Base-by-base conservation (phyloP, 1,284 basidiomycete species). In the Leccinum fallax region DNA sequence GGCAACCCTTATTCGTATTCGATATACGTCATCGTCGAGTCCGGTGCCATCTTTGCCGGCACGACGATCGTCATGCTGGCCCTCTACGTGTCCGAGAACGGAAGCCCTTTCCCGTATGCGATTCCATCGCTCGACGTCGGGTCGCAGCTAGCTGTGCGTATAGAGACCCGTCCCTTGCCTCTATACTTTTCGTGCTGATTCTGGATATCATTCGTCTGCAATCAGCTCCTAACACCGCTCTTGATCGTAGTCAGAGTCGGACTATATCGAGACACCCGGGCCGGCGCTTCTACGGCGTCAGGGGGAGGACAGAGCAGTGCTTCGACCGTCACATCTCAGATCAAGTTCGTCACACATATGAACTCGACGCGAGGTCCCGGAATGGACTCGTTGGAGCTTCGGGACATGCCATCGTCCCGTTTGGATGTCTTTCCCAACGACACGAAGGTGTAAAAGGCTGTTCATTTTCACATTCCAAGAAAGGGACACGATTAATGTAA, bases 201-300 rank as follows among this genome's bases (percentile, higher is more conserved):
- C n/a, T 10, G 34, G 9, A n/a, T 9, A 4, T 21, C 21, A 15
- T 48, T 24, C 21, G 46, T 24, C 13, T 55, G n/a, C 10, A 10
- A n/a, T 19, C 43, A 66, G 65, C 63, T 63, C 34, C 30, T 66
- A 1, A 66, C 65, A 19, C 66, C 65, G 4, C 62, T 66, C 32
- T 53, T 68, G 64, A 66, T 66, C 15, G 66, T 66, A 7, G 65
- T 66, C 19, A 58, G 65, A 48, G 54, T 59, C 2, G 63, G 66
- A 15, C 57, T 66, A 34, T 48, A 67, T 40, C 66, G 32, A 8
- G 38, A 28, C n/a, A 34, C 19, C 30, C 28, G 28, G 28, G 28
- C 28, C 26, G 4, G 26, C 38, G 1, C 9, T 26, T 46, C 62
- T 21, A 54, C 48, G 26, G n/a, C 5, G 46, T 48, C 46, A 51